Evolutionary conservation across 2,329 filamentous ascomycete species (phyloP).

Genomic region (Botrytis aclada): DNA sequence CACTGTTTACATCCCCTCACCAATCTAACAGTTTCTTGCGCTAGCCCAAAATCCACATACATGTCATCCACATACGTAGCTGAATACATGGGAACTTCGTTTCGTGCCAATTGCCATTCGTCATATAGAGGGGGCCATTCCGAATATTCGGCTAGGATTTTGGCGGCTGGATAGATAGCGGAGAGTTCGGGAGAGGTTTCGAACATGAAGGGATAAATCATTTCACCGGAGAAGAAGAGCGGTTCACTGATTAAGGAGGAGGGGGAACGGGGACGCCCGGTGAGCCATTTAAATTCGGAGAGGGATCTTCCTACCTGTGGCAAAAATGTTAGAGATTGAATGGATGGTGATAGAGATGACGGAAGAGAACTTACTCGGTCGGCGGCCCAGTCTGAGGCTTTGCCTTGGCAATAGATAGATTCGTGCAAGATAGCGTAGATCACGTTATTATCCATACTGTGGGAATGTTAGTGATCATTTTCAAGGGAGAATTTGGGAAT

Average conservation of each 20-base stretch:
- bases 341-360: not conserved
- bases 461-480: not conserved
- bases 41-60: constrained; percentile 80
- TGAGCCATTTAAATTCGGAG: constrained; percentile 43
- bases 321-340: not conserved
- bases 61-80: constrained; percentile 84
- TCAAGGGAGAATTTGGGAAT: not conserved
- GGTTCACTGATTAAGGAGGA: constrained; percentile 46
- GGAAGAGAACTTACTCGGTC: constrained; percentile 43
- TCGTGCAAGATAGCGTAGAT: constrained; percentile 61
- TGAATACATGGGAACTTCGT: constrained; percentile 82
- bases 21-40: constrained; percentile 67
- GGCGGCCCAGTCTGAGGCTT: constrained; percentile 72
- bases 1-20: constrained; percentile 78
- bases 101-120: constrained; percentile 65
- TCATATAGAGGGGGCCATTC: constrained; percentile 80
- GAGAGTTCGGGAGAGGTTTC: constrained; percentile 73
- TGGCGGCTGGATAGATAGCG: constrained; percentile 64
- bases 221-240: constrained; percentile 84
- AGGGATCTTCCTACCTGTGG: constrained; percentile 10
- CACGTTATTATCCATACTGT: constrained; percentile 9
- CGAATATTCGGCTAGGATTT: constrained; percentile 63
- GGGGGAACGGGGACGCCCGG: constrained; percentile 32
- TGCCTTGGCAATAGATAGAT: constrained; percentile 73
- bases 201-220: constrained; percentile 86